These are phyloP conservation scores for Wickerhamiella brachini DNA, from an alignment of 805 yeast species.

Conservation along the genomic window DNA sequence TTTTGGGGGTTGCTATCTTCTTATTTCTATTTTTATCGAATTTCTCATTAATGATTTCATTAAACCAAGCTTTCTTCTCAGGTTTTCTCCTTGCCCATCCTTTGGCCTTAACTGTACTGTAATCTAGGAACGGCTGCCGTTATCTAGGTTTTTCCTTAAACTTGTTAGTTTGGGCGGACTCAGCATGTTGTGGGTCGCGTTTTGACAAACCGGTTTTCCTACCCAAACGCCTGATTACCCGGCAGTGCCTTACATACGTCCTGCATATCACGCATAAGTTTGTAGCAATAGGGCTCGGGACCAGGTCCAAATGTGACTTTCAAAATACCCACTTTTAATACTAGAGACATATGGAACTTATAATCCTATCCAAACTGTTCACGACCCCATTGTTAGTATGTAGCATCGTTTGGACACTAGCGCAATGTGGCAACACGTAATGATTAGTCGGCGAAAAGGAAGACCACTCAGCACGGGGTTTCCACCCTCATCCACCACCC, in stretches of 20 bases:
- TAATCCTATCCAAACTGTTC: not conserved
- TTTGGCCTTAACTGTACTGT: too few species aligned
- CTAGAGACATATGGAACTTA: not conserved
- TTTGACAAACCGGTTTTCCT: not conserved
- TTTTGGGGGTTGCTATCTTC: too few species aligned
- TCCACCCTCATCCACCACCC: slow-evolving; percentile 1
- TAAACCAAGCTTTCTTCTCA: too few species aligned
- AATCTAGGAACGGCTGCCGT: not conserved
- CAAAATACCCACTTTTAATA: not conserved
- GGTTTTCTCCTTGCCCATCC: too few species aligned
- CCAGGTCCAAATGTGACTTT: not conserved
- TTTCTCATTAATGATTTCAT: too few species aligned
- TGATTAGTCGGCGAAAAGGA: not conserved
- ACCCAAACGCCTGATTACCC: not conserved
- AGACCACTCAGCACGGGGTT: slow-evolving; percentile 1
- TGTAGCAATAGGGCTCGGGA: not conserved
- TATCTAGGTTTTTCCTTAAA: not conserved
- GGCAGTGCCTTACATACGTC: not conserved
- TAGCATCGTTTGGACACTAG: not conserved
- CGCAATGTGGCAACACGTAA: not conserved
- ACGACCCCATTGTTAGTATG: not conserved
- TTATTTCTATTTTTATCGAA: too few species aligned
- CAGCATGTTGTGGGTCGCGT: not conserved
- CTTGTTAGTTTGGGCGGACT: not conserved
- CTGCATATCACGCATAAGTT: not conserved